Base-by-base conservation (phyloP, 768 basidiomycete species). In the Mycena crocata region DNA sequence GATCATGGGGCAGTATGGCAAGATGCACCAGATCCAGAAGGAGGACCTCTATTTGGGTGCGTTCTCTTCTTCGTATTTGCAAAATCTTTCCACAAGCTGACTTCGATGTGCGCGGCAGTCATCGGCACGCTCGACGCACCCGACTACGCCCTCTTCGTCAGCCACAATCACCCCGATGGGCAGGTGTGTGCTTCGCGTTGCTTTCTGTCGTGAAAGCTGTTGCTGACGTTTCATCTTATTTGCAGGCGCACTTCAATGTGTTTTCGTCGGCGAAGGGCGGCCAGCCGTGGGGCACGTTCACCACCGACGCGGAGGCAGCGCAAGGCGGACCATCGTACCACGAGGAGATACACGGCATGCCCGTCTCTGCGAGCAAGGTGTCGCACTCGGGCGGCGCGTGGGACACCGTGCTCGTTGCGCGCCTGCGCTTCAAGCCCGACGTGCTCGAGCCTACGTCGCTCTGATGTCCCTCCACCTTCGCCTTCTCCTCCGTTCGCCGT, bases 111-210 rank as follows among this genome's bases (percentile, higher is more conserved):
- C 24, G n/a, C 40, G 2, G 42, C 46, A 85, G 85, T 93, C 26
- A 87, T 94, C 34, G 93, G 93, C 5, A 85, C 90, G 0, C 81
- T 95, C 5, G 86, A 87, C 50, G 85, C 93, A 9, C 84, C 87
- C 0, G 90, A 92, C 61, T 92, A 92, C 76, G 93, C 88, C 0
- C 77, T 93, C 28, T 89, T 93, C 68, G 92, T 94, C 39, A 91
- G 90, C 71, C 90, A 93, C 60, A 78, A 78, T 61, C 85, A 86
- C 72, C 79, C 80, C 0, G 81, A 86, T 60, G 81, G 85, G 1
- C 81, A 82, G 73, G 58, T 60, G 9, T 17, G 58, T n/a, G 19
- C 30, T n/a, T 26, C n/a, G n/a, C 37, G 9, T 45, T 30, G 26
- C 8, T 26, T 42, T 12, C 58, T 9, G 9, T 10, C 7, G 15